Evolutionary conservation across 2,329 filamentous ascomycete genomes (phyloP).

Genomic region (Coniochaeta sp.): DNA sequence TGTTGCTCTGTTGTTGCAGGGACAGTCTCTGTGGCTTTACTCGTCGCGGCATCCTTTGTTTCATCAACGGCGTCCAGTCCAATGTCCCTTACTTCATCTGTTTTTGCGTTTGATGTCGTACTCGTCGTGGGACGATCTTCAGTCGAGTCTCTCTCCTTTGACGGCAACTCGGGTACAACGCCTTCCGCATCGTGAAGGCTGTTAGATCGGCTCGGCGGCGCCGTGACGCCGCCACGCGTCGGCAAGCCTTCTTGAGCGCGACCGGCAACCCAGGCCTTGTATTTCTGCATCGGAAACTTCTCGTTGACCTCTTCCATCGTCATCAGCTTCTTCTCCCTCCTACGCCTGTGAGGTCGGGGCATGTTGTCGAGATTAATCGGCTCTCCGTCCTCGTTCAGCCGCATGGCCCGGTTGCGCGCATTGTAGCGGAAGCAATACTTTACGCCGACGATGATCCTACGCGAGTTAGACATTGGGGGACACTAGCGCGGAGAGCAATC

Average conservation of each 20-base stretch:
- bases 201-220: constrained; percentile 62
- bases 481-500: not conserved
- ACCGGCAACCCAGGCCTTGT: constrained; percentile 87
- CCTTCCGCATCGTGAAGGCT: constrained; percentile 65
- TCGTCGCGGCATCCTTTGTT: constrained; percentile 1
- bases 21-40: not conserved
- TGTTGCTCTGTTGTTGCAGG: constrained; percentile 4
- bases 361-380: constrained; percentile 83
- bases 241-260: constrained; percentile 79
- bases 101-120: constrained; percentile 14
- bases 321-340: constrained; percentile 97
- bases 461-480: constrained; percentile 10
- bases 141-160: constrained; percentile 37
- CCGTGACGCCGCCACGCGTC: constrained; percentile 74
- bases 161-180: constrained; percentile 34
- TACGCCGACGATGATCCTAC: constrained; percentile 97
- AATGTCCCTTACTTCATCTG: constrained; percentile 18
- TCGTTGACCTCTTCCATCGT: constrained; percentile 98
- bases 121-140: constrained; percentile 30
- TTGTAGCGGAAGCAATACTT: constrained; percentile 99
- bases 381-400: constrained; percentile 74
- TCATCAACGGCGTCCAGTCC: constrained; percentile 12
- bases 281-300: constrained; percentile 91
- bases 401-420: constrained; percentile 76
- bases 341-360: constrained; percentile 74